phyloP scores from a whole-genome alignment of 1,139 yeast genomes.

The Candida dubliniensis region DNA sequence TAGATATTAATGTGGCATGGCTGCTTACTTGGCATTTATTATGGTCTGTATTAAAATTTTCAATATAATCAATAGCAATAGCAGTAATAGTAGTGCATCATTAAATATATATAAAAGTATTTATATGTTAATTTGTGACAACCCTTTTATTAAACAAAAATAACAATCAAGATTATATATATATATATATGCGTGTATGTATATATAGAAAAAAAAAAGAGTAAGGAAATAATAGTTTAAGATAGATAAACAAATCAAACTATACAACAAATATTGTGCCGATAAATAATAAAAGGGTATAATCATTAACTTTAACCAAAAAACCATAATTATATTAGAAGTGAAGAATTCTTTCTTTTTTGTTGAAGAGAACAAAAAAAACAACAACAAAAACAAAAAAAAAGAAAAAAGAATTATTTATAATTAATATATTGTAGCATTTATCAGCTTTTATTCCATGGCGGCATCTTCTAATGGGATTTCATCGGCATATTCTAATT shows the following conservation, averaged over 20 bases:
- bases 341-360: slow-evolving; percentile 2
- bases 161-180: neutral
- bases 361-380: too few species aligned
- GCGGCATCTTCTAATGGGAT: slow-evolving; percentile 55
- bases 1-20: neutral
- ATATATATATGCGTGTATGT: neutral
- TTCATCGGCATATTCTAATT: slow-evolving; percentile 66
- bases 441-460: slow-evolving; percentile 32
- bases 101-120: too few species aligned
- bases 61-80: too few species aligned
- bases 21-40: too few species aligned
- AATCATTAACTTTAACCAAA: slow-evolving; percentile 3
- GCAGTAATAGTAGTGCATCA: too few species aligned
- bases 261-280: slow-evolving; percentile 5
- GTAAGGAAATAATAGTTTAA: slow-evolving; percentile 5
- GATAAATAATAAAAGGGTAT: slow-evolving; percentile 4
- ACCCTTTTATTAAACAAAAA: slow-evolving; percentile 9
- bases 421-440: neutral
- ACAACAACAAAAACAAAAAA: neutral
- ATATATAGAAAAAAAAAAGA: slow-evolving; percentile 1
- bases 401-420: too few species aligned
- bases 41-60: too few species aligned
- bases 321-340: slow-evolving; percentile 4
- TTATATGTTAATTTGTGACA: too few species aligned
- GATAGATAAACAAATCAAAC: slow-evolving; percentile 5